Evolutionary conservation across 306 rosid species (phyloP), one percentile per base, ranked within the genome.

Genomic region (Cajanus cajan): DNA sequence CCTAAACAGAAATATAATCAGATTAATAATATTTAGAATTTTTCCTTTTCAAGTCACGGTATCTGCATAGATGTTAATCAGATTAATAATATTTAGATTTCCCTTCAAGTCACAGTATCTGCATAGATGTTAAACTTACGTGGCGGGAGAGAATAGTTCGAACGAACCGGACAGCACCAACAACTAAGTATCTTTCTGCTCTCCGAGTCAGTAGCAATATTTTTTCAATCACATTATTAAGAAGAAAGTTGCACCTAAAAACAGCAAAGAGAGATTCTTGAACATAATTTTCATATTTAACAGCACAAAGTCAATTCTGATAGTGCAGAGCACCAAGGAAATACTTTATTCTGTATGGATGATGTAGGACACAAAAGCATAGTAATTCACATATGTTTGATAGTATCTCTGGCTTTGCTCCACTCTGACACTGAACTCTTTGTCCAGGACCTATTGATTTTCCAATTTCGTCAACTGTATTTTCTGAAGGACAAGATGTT

Each of bases 351-450:
- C 94, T 90, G 82, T 87, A 92, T 22, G 98, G 95, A 81, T 94
- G 98, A 87, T 94, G 98, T 15, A 92, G 90, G 71, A 94, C 97
- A 71, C 97, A 94, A 85, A 94, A 94, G 92, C 96, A 94, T 24
- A 94, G 89, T 87, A 94, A 80, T 87, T 94, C 98, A 79, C 97
- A 92, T 78, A 94, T 89, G 86, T 90, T 90, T 8, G 91, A 89
- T 79, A 94, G 82, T 82, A 92, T 91, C 91, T 94, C 98, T 28
- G 98, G 97, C 88, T 92, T 94, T 55, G 86, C 87, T 36, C 77
- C 79, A 50, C 73, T 83, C 75, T 69, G 89, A 77, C 68, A 64
- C 80, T 72, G 88, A 75, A 83, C 82, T 72, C 85, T 80, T 79
- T 44, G 81, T 31, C 85, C 87, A 80, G 86, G 45, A 76, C 72